These are phyloP conservation scores for Alternaria burnsii DNA, from an alignment of 2,329 filamentous ascomycete species.

Conservation along the genomic window DNA sequence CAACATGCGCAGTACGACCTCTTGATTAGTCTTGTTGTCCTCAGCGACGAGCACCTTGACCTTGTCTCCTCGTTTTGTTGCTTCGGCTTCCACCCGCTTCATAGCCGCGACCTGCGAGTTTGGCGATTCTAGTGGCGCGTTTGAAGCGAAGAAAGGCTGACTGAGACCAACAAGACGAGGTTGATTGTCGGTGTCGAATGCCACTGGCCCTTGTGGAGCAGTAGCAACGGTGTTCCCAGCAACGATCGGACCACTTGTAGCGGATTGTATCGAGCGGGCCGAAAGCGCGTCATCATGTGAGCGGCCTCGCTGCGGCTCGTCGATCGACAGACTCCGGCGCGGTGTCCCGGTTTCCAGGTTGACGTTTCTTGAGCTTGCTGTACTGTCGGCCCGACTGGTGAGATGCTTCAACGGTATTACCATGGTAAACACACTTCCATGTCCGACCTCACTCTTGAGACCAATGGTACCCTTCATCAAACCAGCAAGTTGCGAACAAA, in stretches of 20 bases:
- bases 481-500: slow-evolving; percentile 84
- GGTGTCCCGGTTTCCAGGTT: slow-evolving; percentile 36
- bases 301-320: slow-evolving; percentile 31
- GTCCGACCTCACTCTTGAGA: slow-evolving; percentile 74
- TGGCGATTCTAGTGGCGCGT: slow-evolving; percentile 58
- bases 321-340: slow-evolving; percentile 39
- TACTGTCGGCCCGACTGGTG: slow-evolving; percentile 69
- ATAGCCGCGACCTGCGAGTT: slow-evolving; percentile 72
- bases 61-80: slow-evolving; percentile 64
- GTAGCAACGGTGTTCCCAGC: slow-evolving; percentile 20
- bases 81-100: slow-evolving; percentile 70
- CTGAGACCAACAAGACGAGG: slow-evolving; percentile 84
- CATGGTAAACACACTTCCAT: slow-evolving; percentile 84
- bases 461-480: slow-evolving; percentile 83
- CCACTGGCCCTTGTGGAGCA: slow-evolving; percentile 39
- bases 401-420: slow-evolving; percentile 81
- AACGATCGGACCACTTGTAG: slow-evolving; percentile 32
- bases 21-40: slow-evolving; percentile 66
- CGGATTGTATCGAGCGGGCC: slow-evolving; percentile 43
- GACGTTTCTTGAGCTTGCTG: slow-evolving; percentile 50
- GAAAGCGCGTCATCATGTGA: slow-evolving; percentile 45
- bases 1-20: slow-evolving; percentile 67
- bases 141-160: slow-evolving; percentile 77
- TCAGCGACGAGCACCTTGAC: slow-evolving; percentile 88
- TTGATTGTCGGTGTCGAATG: slow-evolving; percentile 69